These are phyloP conservation scores for Lagerstroemia speciosa DNA, from an alignment of 345 rosid genomes.

Conservation along the genomic window DNA sequence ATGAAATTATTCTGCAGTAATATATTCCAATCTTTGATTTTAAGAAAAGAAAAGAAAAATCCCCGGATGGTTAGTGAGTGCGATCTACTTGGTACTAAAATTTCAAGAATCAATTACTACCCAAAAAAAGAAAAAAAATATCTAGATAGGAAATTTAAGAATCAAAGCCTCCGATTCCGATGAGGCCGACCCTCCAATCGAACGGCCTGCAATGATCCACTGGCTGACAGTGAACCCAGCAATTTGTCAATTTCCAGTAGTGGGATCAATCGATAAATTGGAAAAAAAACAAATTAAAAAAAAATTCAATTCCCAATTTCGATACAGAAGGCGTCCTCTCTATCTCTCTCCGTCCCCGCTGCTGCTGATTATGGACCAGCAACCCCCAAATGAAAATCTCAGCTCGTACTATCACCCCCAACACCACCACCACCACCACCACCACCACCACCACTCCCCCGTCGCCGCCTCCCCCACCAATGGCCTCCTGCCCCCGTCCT, in stretches of 20 bases:
- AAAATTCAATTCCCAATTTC: neutral
- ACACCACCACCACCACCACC: constrained; percentile 34
- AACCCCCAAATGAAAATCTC: constrained; percentile 64
- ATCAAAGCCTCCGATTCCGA: neutral
- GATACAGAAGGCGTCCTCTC: neutral
- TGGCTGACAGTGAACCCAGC: neutral
- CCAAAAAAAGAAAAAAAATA: no score
- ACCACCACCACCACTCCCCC: constrained; percentile 12
- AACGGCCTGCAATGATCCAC: neutral
- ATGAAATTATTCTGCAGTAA: neutral
- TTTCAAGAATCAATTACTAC: no score
- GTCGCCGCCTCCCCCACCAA: constrained; percentile 42
- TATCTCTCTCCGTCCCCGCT: constrained; percentile 1
- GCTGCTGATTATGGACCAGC: neutral
- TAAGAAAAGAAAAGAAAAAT: no score
- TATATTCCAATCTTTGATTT: neutral
- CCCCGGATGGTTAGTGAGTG: neutral
- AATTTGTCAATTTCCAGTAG: neutral
- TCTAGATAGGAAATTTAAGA: no score
- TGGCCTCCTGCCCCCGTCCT: constrained; percentile 42
- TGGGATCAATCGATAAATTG: neutral
- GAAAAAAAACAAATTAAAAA: neutral
- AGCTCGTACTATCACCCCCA: constrained; percentile 35
- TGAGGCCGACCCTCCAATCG: neutral
- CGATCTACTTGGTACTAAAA: neutral